phyloP scores from a whole-genome alignment of 2,329 filamentous ascomycete species.

The Botrytis squamosa region DNA sequence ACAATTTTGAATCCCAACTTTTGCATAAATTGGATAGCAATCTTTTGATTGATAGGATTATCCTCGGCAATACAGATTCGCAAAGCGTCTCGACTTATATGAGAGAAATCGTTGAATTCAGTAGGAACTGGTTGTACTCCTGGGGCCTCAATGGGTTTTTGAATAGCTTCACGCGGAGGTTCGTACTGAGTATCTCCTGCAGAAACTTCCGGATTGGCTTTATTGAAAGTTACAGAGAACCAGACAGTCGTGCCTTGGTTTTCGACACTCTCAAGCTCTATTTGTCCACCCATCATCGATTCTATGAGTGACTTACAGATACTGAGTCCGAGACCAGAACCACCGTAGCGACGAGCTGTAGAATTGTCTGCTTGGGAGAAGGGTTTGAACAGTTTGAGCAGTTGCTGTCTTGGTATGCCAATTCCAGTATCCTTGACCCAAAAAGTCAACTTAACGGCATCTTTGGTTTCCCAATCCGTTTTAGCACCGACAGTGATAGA shows the following conservation, averaged over 20 bases:
- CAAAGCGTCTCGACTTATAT: slow-evolving; percentile 72
- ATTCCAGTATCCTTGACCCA: slow-evolving; percentile 90
- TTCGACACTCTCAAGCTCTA: slow-evolving; percentile 76
- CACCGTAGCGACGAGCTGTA: slow-evolving; percentile 86
- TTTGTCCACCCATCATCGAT: slow-evolving; percentile 84
- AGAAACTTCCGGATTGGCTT: slow-evolving; percentile 64
- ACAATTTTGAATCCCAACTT: slow-evolving; percentile 79
- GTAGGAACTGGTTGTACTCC: slow-evolving; percentile 41
- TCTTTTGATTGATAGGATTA: slow-evolving; percentile 91
- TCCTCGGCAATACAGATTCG: slow-evolving; percentile 93
- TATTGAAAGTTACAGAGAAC: slow-evolving; percentile 84
- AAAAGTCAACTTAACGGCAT: slow-evolving; percentile 73
- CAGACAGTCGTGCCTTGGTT: slow-evolving; percentile 69
- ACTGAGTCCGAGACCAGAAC: slow-evolving; percentile 84
- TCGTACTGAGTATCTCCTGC: slow-evolving; percentile 53
- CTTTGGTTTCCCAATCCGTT: slow-evolving; percentile 67
- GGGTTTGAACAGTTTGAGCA: slow-evolving; percentile 84
- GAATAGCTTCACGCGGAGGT: slow-evolving; percentile 37
- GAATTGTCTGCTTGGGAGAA: slow-evolving; percentile 92
- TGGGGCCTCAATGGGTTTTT: slow-evolving; percentile 46
- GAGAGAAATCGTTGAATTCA: slow-evolving; percentile 64
- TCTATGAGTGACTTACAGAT: slow-evolving; percentile 95
- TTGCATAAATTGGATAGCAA: slow-evolving; percentile 86
- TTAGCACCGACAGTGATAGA: slow-evolving; percentile 80
- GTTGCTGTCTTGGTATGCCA: slow-evolving; percentile 78